Evolutionary conservation across 2,329 filamentous ascomycete genomes (phyloP).

Genomic region (Pyrenochaeta sp.): DNA sequence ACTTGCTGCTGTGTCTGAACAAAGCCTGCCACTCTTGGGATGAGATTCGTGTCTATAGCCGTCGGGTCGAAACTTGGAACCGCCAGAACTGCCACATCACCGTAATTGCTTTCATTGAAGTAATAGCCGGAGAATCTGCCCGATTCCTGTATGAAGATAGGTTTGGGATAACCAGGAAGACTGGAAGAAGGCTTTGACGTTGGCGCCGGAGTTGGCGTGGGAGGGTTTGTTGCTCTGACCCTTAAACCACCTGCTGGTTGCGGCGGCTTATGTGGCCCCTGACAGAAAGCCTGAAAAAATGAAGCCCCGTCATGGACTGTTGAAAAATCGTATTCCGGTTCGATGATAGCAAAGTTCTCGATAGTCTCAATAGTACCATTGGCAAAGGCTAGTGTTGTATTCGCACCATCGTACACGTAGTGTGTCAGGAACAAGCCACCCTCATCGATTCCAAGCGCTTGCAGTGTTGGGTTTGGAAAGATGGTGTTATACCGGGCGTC

Average conservation of each 20-base stretch:
- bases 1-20: slow-evolving; percentile 41
- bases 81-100: slow-evolving; percentile 52
- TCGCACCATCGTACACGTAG: slow-evolving; percentile 22
- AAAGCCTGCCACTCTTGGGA: neutral
- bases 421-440: slow-evolving; percentile 1
- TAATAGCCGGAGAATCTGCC: slow-evolving; percentile 51
- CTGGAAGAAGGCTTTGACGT: slow-evolving; percentile 3
- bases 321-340: slow-evolving; percentile 25
- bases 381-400: slow-evolving; percentile 1
- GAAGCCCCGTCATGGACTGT: slow-evolving; percentile 42
- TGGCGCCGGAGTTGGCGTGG: slow-evolving; percentile 5
- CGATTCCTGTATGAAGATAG: slow-evolving; percentile 35
- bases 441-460: slow-evolving; percentile 29
- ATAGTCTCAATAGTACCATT: neutral
- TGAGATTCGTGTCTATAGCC: neutral
- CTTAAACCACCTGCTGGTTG: neutral
- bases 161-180: slow-evolving; percentile 44
- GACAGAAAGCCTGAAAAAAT: slow-evolving; percentile 46
- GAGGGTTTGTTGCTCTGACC: slow-evolving; percentile 30
- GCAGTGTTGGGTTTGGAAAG: slow-evolving; percentile 25
- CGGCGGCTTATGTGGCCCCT: neutral
- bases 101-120: slow-evolving; percentile 43
- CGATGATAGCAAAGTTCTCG: slow-evolving; percentile 35
- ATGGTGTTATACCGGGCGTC: slow-evolving; percentile 46
- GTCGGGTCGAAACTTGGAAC: slow-evolving; percentile 46